Base-by-base conservation (phyloP, 768 basidiomycete genomes). In the Lentinula aciculospora region DNA sequence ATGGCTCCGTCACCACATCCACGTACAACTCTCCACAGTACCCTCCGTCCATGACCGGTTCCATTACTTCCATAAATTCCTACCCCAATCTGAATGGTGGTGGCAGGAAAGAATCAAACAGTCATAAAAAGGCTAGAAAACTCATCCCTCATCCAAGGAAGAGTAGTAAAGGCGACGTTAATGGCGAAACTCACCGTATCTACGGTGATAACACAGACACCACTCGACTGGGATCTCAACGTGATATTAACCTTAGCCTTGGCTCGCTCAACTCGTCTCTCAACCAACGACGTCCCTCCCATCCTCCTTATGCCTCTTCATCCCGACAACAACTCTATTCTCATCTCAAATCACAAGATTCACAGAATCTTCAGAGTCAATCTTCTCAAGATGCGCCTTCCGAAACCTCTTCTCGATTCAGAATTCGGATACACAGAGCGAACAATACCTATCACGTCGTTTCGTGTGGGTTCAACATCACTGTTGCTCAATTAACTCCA, bases 401-500 rank as follows among this genome's bases (percentile, higher is more conserved):
- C 10, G 19, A 47, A 32, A 13, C 28, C 19, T n/a, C 36, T 12
- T 19, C 70, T 69, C 37, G 55, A 61, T 86, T 83, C 63, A 78
- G 75, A 59, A 82, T 96, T 58, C 83, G 93, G 45, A 86, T 97
- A 58, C 89, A 92, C 66, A 81, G 86, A 17, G 80, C 82, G 47
- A 86, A 90, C 64, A 82, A 81, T 46, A 80, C 83, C 8, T 91
- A 85, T 67, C 86, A 89, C 58, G 81, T 89, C 57, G 80, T 89
- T 25, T 74, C 79, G 13, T 83, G 91, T 50, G 77, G 79, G 1
- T 72, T 88, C 47, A 70, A 74, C 17, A 82, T 85, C 9, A 92
- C 87, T 1, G 91, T 92, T 2, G 78, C 78, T 10, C 82, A 86
- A 27, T 68, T 97, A 49, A 82, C 81, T 5, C 76, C 79, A 1